Conservation (phyloP, 192 early-diverging fungal species). For the Backusella circina region DNA sequence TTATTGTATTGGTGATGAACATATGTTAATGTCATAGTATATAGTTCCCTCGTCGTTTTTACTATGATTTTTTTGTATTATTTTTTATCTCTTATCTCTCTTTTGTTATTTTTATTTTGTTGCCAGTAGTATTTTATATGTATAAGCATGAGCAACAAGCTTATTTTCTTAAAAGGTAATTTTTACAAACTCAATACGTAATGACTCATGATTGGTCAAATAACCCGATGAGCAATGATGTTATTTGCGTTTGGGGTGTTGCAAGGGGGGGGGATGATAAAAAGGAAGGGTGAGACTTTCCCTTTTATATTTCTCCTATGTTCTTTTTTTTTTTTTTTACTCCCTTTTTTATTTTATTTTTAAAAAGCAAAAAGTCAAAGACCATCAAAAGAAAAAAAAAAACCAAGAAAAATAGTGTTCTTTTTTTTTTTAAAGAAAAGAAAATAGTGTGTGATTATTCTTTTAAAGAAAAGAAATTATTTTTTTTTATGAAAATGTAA, state of each 20-base stretch:
- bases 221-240: not conserved
- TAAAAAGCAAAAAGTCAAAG: not conserved
- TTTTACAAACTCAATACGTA: not conserved
- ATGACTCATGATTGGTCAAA: not conserved
- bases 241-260: not conserved
- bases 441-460: not conserved
- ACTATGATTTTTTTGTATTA: not conserved
- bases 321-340: slow-evolving; percentile 12
- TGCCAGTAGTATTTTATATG: not conserved
- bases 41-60: not conserved
- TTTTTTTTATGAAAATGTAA: not conserved
- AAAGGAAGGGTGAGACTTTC: not conserved
- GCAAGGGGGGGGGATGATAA: slow-evolving; percentile 4
- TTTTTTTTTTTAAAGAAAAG: not conserved
- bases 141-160: not conserved
- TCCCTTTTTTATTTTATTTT: slow-evolving; percentile 1
- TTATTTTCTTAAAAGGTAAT: not conserved
- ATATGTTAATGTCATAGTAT: not conserved
- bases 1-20: not conserved
- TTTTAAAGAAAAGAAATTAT: not conserved
- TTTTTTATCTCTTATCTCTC: not conserved
- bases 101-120: not conserved
- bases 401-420: not conserved
- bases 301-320: slow-evolving; percentile 5
- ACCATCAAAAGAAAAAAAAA: not conserved